These are phyloP conservation scores for Neurospora hispaniola DNA, from an alignment of 495 filamentous ascomycete genomes.

Conservation along the genomic window DNA sequence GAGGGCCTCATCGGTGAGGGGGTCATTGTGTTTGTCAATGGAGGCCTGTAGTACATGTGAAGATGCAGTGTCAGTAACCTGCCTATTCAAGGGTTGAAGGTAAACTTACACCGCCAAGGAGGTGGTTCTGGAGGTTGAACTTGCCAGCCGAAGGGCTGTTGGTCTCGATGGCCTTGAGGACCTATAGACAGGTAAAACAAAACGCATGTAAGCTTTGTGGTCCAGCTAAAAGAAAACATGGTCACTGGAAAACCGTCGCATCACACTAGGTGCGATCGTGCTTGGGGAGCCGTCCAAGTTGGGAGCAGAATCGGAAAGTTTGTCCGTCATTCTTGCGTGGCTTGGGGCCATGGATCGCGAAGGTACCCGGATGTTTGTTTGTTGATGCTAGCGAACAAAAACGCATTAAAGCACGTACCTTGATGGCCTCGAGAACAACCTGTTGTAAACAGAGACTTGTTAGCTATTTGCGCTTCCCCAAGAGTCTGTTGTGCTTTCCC, in stretches of 20 bases:
- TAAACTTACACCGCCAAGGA: conserved; percentile 78
- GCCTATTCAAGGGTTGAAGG: background rate
- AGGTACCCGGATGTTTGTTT: background rate
- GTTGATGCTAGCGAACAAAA: background rate
- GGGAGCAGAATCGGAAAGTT: background rate
- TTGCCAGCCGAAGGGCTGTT: conserved; percentile 50
- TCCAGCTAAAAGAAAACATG: background rate
- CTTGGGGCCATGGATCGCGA: background rate
- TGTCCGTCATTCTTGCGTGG: background rate
- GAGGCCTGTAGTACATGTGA: conserved; percentile 50
- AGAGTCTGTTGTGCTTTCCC: background rate
- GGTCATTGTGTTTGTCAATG: conserved; percentile 68
- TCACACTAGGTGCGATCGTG: background rate
- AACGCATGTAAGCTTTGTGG: conserved; percentile 3
- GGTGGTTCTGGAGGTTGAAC: conserved; percentile 88
- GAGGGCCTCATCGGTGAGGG: conserved; percentile 79
- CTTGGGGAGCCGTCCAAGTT: background rate
- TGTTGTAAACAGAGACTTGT: conserved; percentile 9
- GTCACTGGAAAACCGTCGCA: background rate
- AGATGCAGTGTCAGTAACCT: background rate
- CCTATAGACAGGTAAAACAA: conserved; percentile 28
- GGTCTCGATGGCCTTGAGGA: conserved; percentile 67
- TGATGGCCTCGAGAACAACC: conserved; percentile 63
- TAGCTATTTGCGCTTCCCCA: background rate
- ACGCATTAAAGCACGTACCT: conserved; percentile 43